Percentiles rank a stretch among this genome's conserved stretches.
Evolutionary conservation across 1,139 yeast species (phyloP).

Genomic region (Saccharomyces hybrid): DNA sequence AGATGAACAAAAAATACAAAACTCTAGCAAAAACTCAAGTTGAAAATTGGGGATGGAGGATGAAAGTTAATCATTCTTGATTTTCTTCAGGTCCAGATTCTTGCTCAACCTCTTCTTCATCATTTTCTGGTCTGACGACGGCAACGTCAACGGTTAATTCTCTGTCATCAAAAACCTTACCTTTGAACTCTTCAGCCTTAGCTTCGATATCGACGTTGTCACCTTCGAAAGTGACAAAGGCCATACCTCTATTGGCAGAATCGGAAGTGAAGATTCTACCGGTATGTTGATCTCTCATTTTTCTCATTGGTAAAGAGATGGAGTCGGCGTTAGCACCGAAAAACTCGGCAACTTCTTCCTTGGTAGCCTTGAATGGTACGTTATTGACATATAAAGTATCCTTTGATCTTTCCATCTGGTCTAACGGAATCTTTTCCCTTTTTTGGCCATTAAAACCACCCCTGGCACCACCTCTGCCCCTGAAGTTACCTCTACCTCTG

Average conservation of each 20-base stretch:
- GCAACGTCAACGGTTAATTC: conserved; percentile 7
- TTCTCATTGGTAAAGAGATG: conserved; percentile 30
- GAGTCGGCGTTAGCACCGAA: conserved; percentile 26
- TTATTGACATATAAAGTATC: conserved; percentile 31
- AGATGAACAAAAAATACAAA: background rate
- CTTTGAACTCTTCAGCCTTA: conserved; percentile 27
- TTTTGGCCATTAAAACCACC: conserved; percentile 2
- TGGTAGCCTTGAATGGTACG: conserved; percentile 29
- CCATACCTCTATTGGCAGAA: conserved; percentile 31
- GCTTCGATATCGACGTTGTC: conserved; percentile 18
- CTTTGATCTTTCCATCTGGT: conserved; percentile 30
- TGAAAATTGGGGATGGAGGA: background rate
- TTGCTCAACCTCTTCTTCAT: conserved; percentile 8
- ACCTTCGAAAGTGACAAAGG: conserved; percentile 26
- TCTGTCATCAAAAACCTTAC: conserved; percentile 27
- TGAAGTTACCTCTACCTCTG: too few relatives aligned
- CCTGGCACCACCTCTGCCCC: too few relatives aligned
- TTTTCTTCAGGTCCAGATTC: conserved; percentile 7
- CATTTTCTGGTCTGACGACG: conserved; percentile 24
- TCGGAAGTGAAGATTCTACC: conserved; percentile 23
- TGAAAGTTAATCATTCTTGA: conserved; percentile 1
- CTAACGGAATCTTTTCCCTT: conserved; percentile 25
- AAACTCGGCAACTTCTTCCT: conserved; percentile 27
- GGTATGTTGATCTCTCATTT: conserved; percentile 26
- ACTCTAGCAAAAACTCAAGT: background rate